These are phyloP conservation scores for Rhizopogon salebrosus DNA, from an alignment of 768 basidiomycete genomes.

Conservation along the genomic window DNA sequence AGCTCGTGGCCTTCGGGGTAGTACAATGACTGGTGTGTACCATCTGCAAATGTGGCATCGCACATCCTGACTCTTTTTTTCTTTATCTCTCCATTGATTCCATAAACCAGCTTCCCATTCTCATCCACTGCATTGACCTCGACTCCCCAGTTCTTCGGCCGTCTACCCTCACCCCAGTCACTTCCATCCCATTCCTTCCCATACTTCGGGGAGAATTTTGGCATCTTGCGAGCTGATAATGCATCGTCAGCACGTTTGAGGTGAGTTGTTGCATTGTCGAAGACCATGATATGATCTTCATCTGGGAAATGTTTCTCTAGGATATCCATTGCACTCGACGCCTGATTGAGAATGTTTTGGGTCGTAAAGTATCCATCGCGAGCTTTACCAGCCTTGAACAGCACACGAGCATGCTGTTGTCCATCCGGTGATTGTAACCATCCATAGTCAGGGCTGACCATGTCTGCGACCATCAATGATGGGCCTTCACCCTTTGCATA, in stretches of 20 bases:
- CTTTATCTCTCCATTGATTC: no score
- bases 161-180: background rate
- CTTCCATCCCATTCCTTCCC: background rate
- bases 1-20: slow-evolving; percentile 21
- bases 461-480: slow-evolving; percentile 32
- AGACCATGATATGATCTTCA: slow-evolving; percentile 21
- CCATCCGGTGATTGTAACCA: slow-evolving; percentile 22
- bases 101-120: slow-evolving; percentile 9
- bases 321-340: slow-evolving; percentile 18
- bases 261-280: slow-evolving; percentile 22
- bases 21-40: slow-evolving; percentile 27
- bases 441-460: slow-evolving; percentile 29
- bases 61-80: slow-evolving; percentile 20
- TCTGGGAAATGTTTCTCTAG: slow-evolving; percentile 24
- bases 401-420: slow-evolving; percentile 9
- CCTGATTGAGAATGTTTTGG: slow-evolving; percentile 12
- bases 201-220: slow-evolving; percentile 6
- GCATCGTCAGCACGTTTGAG: slow-evolving; percentile 15
- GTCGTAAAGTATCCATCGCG: slow-evolving; percentile 19
- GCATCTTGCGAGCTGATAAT: slow-evolving; percentile 17
- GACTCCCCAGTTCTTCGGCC: slow-evolving; percentile 2
- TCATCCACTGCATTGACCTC: slow-evolving; percentile 19
- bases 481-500: slow-evolving; percentile 6
- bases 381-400: slow-evolving; percentile 21
- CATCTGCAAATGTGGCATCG: slow-evolving; percentile 12